These are phyloP conservation scores for Rhododendron williamsianum DNA, from an alignment of 148 eudicot genomes.

Conservation along the genomic window DNA sequence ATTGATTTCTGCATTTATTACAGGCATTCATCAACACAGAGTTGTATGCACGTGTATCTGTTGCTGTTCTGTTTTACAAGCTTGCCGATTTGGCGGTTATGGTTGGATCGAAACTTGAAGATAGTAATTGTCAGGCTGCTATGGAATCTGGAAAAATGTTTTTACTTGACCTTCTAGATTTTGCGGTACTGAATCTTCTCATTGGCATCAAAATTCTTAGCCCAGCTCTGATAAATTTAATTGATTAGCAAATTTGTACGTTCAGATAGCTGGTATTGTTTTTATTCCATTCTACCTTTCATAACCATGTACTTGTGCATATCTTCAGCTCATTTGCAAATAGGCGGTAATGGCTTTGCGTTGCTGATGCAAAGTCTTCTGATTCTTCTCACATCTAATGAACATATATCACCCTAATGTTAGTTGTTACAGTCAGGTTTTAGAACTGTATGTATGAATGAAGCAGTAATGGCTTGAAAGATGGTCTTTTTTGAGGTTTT, in stretches of 20 bases:
- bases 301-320: neutral
- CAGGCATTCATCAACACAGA: conserved; percentile 92
- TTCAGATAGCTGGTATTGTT: conserved; percentile 4
- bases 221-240: neutral
- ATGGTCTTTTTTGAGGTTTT: neutral
- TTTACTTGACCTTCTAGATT: conserved; percentile 80
- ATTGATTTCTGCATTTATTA: conserved; percentile 3
- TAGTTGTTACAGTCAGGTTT: neutral
- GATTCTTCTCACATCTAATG: neutral
- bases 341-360: neutral
- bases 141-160: conserved; percentile 76
- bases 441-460: neutral
- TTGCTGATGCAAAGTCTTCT: neutral
- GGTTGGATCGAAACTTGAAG: conserved; percentile 32
- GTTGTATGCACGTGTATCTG: conserved; percentile 94
- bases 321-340: neutral
- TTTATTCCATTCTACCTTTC: neutral
- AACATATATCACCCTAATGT: neutral
- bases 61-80: conserved; percentile 80
- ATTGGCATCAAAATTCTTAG: neutral
- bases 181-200: conserved; percentile 43
- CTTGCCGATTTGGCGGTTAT: conserved; percentile 55
- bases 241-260: neutral
- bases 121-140: conserved; percentile 40
- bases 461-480: conserved; percentile 1